Evolutionary conservation across 805 yeast genomes (phyloP).

Genomic region (Teunomyces barrocoloradensis): DNA sequence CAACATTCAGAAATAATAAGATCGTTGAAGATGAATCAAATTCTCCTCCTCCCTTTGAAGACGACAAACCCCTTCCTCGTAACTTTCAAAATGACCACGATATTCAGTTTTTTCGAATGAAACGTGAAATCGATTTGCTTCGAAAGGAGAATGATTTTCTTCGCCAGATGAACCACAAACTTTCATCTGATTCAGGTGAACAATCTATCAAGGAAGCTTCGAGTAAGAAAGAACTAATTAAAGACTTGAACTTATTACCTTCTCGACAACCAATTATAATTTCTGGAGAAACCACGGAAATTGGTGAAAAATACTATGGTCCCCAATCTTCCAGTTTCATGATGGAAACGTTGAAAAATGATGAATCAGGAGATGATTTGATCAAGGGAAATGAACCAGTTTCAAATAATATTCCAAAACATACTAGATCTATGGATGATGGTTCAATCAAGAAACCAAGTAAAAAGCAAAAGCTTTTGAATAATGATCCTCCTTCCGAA

Average conservation of each 20-base stretch:
- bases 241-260: background rate
- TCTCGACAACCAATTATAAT: slow-evolving; percentile 14
- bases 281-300: slow-evolving; percentile 37
- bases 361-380: slow-evolving; percentile 21
- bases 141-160: slow-evolving; percentile 19
- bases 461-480: background rate
- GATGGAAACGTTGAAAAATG: slow-evolving; percentile 35
- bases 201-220: slow-evolving; percentile 6
- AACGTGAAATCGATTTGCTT: slow-evolving; percentile 18
- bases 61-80: background rate
- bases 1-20: slow-evolving; percentile 43
- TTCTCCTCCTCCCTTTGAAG: background rate
- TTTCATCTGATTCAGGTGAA: slow-evolving; percentile 8
- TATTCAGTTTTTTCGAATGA: background rate
- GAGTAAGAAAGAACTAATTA: background rate
- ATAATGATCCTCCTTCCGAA: background rate
- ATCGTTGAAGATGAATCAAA: slow-evolving; percentile 20
- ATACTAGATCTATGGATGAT: slow-evolving; percentile 2
- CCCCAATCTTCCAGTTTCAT: slow-evolving; percentile 50
- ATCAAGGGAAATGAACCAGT: slow-evolving; percentile 18
- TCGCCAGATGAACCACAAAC: slow-evolving; percentile 16
- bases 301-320: slow-evolving; percentile 47
- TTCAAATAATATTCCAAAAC: slow-evolving; percentile 6
- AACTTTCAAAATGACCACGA: background rate
- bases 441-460: slow-evolving; percentile 2